phyloP scores from a whole-genome alignment of 78 protist genomes.

The Dictyostelium discoideum region DNA sequence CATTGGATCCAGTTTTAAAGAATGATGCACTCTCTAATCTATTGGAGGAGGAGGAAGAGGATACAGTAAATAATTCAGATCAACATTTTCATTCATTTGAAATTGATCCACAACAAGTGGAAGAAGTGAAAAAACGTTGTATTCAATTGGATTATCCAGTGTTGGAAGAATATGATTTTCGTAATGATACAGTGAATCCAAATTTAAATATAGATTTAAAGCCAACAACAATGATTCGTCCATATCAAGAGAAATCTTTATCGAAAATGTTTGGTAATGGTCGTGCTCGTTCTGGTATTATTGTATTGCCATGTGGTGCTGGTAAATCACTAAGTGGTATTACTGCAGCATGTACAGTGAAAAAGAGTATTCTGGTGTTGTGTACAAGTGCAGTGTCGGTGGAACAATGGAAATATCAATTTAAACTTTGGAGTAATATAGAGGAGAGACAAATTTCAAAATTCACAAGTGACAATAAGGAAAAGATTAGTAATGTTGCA shows the following conservation, averaged over 20 bases:
- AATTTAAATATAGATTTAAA: constrained; percentile 90
- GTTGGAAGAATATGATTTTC: constrained; percentile 96
- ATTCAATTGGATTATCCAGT: constrained; percentile 87
- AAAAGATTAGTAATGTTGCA: constrained; percentile 58
- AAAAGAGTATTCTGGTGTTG: constrained; percentile 92
- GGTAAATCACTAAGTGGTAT: constrained; percentile 99
- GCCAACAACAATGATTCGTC: constrained; percentile 90
- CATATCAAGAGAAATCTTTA: constrained; percentile 93
- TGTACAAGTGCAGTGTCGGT: constrained; percentile 95
- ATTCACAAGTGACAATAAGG: constrained; percentile 91
- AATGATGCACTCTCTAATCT: constrained; percentile 26
- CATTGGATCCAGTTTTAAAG: constrained; percentile 33
- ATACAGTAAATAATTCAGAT: constrained; percentile 64
- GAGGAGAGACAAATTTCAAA: constrained; percentile 52
- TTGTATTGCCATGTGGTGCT: constrained; percentile 99
- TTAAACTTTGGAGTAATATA: constrained; percentile 90
- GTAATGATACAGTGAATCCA: constrained; percentile 85
- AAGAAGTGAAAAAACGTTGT: constrained; percentile 89
- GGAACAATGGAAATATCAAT: constrained; percentile 97
- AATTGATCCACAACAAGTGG: constrained; percentile 71
- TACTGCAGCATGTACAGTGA: constrained; percentile 93
- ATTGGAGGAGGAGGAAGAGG: constrained; percentile 57
- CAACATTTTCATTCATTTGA: constrained; percentile 84
- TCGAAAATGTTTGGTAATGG: constrained; percentile 96
- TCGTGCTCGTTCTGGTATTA: constrained; percentile 98